Base-by-base conservation (phyloP, 1,284 basidiomycete species). In the Trichosporon sp. region DNA sequence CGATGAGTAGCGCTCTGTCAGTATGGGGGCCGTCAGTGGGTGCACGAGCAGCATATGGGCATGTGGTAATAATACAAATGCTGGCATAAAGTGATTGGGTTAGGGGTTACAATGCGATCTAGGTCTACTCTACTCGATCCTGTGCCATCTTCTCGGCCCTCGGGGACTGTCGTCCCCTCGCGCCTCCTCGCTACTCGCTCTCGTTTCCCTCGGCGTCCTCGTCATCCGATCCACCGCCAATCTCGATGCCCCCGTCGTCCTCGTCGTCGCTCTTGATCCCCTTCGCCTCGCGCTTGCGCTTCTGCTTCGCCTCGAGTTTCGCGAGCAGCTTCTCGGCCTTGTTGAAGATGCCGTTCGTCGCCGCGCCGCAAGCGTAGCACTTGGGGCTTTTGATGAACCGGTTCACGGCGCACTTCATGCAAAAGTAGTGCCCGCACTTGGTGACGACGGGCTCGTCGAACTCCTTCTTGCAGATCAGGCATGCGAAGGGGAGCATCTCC, bases 391-490 rank as follows among this genome's bases (percentile, higher is more conserved):
- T 96, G 56, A 90, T 89, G 78, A 92, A 99, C 51, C 97, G 89
- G 84, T 93, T 92, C 83, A 98, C 93, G 8, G 96, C 96, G 81
- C 96, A 86, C 84, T 79, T 88, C 69, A 92, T 93, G 85, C 96
- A 98, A 82, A 96, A 99, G 85, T 98, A 98, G 84, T 99, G 97
- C 1, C 93, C 93, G 83, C 97, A 99, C 68, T 92, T 91, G 19
- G 97, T 99, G 68, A 95, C 93, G 74, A 99, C 89, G 4, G 96
- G 96, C 78, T 98, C 94, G 4, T 91, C 94, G 84, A 96, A 99
- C 67, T 91, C 91, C 81, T 98, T 91, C 71, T 96, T 90, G 85
- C 97, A 98, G 76, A 99, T 91, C 75, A 98, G 88, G 84, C 97
- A 99, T 11, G 97, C 96, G 81, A 98, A 99, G 1, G 97, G 97